Conservation (phyloP, 495 filamentous ascomycete genomes). For the Tuber calosporum region DNA sequence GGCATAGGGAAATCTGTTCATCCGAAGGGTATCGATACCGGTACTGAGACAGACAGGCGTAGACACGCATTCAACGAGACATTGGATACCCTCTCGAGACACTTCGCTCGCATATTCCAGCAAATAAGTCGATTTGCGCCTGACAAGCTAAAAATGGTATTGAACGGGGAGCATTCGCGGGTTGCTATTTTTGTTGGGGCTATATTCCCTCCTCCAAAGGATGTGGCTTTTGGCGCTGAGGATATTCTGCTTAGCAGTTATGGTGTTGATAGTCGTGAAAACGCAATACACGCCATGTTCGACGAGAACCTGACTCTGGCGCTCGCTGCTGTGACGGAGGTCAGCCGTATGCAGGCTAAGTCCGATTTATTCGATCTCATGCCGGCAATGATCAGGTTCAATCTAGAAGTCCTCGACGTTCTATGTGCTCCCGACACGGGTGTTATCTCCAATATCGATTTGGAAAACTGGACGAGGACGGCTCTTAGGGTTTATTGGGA, state of each 20-base stretch:
- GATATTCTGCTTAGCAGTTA: constrained; percentile 32
- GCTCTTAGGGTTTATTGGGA: constrained; percentile 71
- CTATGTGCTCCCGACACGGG: constrained; percentile 78
- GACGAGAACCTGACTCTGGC: constrained; percentile 36
- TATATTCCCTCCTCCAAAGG: constrained; percentile 33
- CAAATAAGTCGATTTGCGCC: constrained; percentile 31
- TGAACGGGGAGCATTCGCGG: constrained; percentile 25
- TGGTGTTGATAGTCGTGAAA: constrained; percentile 36
- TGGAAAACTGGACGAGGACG: constrained; percentile 55
- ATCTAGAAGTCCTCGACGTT: constrained; percentile 66
- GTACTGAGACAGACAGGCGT: constrained; percentile 16
- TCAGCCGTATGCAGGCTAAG: constrained; percentile 36
- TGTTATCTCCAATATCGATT: constrained; percentile 59
- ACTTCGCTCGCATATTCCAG: constrained; percentile 28
- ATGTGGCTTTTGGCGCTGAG: constrained; percentile 37
- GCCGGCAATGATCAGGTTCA: constrained; percentile 62
- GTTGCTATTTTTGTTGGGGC: constrained; percentile 28
- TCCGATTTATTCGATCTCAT: constrained; percentile 60
- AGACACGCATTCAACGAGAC: constrained; percentile 31
- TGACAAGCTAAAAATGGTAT: constrained; percentile 20
- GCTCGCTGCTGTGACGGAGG: constrained; percentile 27
- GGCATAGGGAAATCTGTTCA: constrained; percentile 22
- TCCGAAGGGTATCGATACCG: constrained; percentile 9
- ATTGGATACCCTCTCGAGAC: constrained; percentile 22
- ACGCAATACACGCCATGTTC: constrained; percentile 39